These are phyloP conservation scores for apple (Malus domestica) DNA, from an alignment of 306 rosid species.

Conservation along the genomic window DNA sequence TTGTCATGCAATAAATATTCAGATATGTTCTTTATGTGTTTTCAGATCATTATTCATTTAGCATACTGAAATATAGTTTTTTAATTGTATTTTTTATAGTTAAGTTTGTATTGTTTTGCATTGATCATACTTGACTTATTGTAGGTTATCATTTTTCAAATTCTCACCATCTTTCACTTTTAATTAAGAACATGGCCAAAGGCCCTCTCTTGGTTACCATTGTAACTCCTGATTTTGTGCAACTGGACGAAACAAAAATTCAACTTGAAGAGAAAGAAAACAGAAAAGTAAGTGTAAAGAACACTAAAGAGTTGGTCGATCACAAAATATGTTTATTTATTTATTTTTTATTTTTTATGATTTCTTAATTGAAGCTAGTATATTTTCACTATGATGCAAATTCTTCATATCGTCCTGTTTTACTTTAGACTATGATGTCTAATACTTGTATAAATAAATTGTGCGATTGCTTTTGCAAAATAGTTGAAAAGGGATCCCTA, in stretches of 20 bases:
- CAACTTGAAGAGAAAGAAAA: constrained; percentile 21
- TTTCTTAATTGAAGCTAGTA: neutral
- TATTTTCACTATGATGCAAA: too few species aligned
- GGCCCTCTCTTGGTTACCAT: constrained; percentile 23
- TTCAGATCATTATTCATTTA: neutral
- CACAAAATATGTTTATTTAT: neutral
- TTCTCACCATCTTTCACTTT: constrained; percentile 38
- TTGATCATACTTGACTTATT: neutral
- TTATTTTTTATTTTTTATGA: neutral
- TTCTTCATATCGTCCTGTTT: neutral
- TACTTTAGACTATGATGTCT: neutral
- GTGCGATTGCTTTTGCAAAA: neutral
- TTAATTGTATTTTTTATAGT: neutral
- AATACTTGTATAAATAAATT: neutral
- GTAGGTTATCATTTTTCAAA: constrained; percentile 22
- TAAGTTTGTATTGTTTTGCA: neutral
- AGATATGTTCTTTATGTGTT: neutral
- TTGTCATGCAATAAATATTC: neutral
- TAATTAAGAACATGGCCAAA: constrained; percentile 45
- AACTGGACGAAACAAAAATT: constrained; percentile 23
- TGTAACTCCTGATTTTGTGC: constrained; percentile 37
- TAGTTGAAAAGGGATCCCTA: neutral
- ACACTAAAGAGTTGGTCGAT: neutral
- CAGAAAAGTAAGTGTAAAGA: constrained; percentile 25
- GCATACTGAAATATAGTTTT: neutral